phyloP scores from a whole-genome alignment of 805 yeast species.

The Candida gorgasii region DNA sequence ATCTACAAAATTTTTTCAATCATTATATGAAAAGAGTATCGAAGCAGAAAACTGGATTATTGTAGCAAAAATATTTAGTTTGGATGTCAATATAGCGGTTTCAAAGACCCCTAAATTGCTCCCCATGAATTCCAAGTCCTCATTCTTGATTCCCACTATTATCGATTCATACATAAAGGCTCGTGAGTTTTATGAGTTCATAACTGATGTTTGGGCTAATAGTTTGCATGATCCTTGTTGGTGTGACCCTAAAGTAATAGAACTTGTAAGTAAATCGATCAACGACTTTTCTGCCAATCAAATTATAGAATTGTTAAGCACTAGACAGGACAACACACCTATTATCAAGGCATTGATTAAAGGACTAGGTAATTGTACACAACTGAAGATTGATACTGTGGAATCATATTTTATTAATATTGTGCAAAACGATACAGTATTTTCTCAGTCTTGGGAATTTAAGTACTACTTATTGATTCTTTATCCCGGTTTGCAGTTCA shows the following conservation, averaged over 20 bases:
- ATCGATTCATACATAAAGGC: constrained; percentile 52
- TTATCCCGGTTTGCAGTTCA: constrained; percentile 2
- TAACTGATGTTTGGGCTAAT: constrained; percentile 44
- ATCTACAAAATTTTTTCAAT: constrained; percentile 50
- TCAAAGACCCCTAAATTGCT: constrained; percentile 23
- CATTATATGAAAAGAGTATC: constrained; percentile 36
- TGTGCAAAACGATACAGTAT: background rate
- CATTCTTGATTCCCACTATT: constrained; percentile 17
- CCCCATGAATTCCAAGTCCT: background rate
- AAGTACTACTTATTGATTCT: constrained; percentile 41
- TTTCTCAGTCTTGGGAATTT: constrained; percentile 44
- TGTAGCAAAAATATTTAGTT: constrained; percentile 46
- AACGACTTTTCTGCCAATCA: constrained; percentile 50
- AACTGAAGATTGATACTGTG: constrained; percentile 19
- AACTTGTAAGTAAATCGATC: constrained; percentile 41
- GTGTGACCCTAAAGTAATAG: constrained; percentile 22
- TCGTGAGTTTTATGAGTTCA: constrained; percentile 56
- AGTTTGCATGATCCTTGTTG: constrained; percentile 13
- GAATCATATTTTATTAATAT: constrained; percentile 6
- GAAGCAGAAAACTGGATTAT: constrained; percentile 42
- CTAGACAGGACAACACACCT: background rate
- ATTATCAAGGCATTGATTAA: constrained; percentile 19
- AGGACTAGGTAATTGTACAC: constrained; percentile 43
- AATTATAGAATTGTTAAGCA: constrained; percentile 12
- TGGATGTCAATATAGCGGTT: constrained; percentile 62